These are phyloP conservation scores for Fusarium coffeatum DNA, from an alignment of 2,329 filamentous ascomycete species.

Conservation along the genomic window DNA sequence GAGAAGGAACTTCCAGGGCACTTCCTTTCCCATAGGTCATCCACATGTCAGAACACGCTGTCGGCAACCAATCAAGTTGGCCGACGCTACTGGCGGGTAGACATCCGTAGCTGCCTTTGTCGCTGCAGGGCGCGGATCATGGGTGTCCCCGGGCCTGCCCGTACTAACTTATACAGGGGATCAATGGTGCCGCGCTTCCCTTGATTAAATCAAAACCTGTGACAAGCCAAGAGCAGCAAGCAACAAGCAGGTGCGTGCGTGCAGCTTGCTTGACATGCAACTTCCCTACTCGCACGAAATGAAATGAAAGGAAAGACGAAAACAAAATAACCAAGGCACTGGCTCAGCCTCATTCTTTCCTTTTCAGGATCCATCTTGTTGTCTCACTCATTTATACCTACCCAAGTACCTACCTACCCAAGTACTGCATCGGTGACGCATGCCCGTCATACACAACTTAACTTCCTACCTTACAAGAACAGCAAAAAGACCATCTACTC, in stretches of 20 bases:
- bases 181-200: constrained; percentile 37
- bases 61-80: constrained; percentile 24
- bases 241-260: constrained; percentile 29
- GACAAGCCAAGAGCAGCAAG: constrained; percentile 31
- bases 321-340: constrained; percentile 14
- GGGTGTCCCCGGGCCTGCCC: constrained; percentile 24
- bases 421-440: constrained; percentile 14
- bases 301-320: constrained; percentile 14
- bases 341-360: constrained; percentile 29
- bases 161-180: constrained; percentile 26
- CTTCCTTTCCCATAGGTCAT: constrained; percentile 29
- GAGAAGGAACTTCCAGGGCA: constrained; percentile 14
- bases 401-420: neutral
- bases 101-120: constrained; percentile 8
- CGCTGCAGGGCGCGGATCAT: constrained; percentile 31
- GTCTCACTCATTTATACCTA: constrained; percentile 6
- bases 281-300: constrained; percentile 33
- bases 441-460: neutral
- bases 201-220: constrained; percentile 37
- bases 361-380: constrained; percentile 29
- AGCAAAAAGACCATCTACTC: neutral
- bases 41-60: constrained; percentile 32
- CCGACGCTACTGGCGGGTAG: constrained; percentile 29
- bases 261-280: constrained; percentile 28
- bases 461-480: neutral